A percentile compares a stretch with the other conserved stretches of the same genome.
Conservation (phyloP, 2,329 filamentous ascomycete genomes). For the Aspergillus amoenus region DNA sequence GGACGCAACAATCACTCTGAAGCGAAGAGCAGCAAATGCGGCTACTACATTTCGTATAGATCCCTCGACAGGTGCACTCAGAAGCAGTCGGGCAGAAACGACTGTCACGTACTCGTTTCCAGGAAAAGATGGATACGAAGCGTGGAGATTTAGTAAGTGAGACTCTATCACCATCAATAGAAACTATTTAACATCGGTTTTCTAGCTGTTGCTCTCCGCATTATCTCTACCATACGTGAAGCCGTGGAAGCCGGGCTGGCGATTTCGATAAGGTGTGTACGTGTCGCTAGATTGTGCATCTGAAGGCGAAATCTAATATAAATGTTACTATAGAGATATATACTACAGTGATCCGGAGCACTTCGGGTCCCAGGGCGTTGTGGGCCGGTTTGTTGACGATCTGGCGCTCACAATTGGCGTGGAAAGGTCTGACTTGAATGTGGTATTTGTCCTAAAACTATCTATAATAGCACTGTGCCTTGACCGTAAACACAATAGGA, state of each 20-base stretch:
- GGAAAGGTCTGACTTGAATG: constrained; percentile 54
- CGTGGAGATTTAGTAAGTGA: constrained; percentile 51
- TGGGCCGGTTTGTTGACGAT: constrained; percentile 61
- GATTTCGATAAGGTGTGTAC: constrained; percentile 57
- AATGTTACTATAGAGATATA: constrained; percentile 52
- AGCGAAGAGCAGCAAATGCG: constrained; percentile 22
- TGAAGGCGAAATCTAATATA: not conserved
- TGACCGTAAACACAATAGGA: constrained; percentile 28
- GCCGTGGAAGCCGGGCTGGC: constrained; percentile 49
- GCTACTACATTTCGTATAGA: constrained; percentile 30
- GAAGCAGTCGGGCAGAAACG: constrained; percentile 22
- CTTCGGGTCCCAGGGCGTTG: constrained; percentile 57
- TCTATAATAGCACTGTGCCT: not conserved
- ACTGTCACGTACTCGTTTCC: constrained; percentile 52
- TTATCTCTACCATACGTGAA: constrained; percentile 56
- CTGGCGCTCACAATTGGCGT: constrained; percentile 61
- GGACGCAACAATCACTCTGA: constrained; percentile 26
- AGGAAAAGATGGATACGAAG: constrained; percentile 55
- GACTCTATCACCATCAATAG: not conserved
- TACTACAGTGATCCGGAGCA: constrained; percentile 62
- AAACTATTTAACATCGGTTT: not conserved
- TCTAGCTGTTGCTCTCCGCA: constrained; percentile 54
- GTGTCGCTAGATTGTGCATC: not conserved
- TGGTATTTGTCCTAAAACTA: constrained; percentile 44
- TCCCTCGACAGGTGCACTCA: constrained; percentile 27